A percentile compares a stretch with the other conserved stretches of the same genome.
phyloP scores from a whole-genome alignment of 2,329 filamentous ascomycete species.

The Cercospora berteroae region DNA sequence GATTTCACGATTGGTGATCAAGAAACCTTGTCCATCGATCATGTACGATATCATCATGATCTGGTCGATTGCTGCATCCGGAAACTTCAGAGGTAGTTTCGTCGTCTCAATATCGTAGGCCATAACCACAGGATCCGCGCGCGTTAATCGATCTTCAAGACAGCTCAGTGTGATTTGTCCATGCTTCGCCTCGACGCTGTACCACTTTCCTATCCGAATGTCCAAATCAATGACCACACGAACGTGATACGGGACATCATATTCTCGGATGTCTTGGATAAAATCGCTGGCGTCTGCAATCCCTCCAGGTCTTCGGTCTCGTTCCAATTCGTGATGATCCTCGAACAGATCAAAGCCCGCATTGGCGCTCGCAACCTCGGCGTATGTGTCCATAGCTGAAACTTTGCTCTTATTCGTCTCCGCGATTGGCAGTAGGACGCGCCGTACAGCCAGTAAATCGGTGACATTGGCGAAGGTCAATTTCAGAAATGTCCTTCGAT shows the following conservation, averaged over 20 bases:
- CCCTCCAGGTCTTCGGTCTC: conserved; percentile 71
- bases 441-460: conserved; percentile 80
- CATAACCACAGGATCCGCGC: conserved; percentile 95
- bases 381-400: conserved; percentile 97
- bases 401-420: conserved; percentile 96
- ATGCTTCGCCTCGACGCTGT: conserved; percentile 90
- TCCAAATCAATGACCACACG: conserved; percentile 95
- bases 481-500: conserved; percentile 82
- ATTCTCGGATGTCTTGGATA: conserved; percentile 97
- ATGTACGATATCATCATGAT: conserved; percentile 99
- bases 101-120: conserved; percentile 99
- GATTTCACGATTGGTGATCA: conserved; percentile 97
- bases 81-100: conserved; percentile 93
- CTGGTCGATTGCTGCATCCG: conserved; percentile 89
- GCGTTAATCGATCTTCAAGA: conserved; percentile 81
- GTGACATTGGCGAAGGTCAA: conserved; percentile 82
- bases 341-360: conserved; percentile 95
- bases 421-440: conserved; percentile 81
- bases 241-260: conserved; percentile 98
- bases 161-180: conserved; percentile 79
- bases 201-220: conserved; percentile 96
- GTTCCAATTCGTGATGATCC: conserved; percentile 61
- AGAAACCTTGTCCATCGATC: conserved; percentile 96
- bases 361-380: conserved; percentile 85
- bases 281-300: conserved; percentile 91